Conservation (phyloP, 2,329 filamentous ascomycete species). For the Talaromyces sp. region DNA sequence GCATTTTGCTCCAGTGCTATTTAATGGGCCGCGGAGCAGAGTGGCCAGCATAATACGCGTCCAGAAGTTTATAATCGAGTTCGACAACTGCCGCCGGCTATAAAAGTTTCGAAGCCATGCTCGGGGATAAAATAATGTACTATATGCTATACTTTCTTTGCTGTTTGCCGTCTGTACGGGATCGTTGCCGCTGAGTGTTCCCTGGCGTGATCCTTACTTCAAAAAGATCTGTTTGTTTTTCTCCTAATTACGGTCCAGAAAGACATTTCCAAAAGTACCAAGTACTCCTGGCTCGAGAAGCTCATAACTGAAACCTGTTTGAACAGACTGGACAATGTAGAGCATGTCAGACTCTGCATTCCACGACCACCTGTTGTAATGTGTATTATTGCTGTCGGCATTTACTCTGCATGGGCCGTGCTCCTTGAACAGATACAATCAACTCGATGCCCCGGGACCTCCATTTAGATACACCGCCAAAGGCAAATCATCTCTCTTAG, state of each 20-base stretch:
- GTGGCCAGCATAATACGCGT: conserved; percentile 44
- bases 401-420: conserved; percentile 42
- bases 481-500: conserved; percentile 40
- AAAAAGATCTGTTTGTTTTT: too few species aligned
- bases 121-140: conserved; percentile 57
- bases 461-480: conserved; percentile 44
- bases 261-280: not conserved
- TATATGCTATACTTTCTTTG: conserved; percentile 50
- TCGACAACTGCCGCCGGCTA: conserved; percentile 44
- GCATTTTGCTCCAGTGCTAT: conserved; percentile 40
- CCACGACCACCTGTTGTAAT: conserved; percentile 52
- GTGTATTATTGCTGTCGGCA: conserved; percentile 39
- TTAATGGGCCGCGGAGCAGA: conserved; percentile 39
- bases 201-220: not conserved
- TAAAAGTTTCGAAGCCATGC: conserved; percentile 62
- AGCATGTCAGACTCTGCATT: conserved; percentile 60
- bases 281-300: conserved; percentile 35
- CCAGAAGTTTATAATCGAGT: conserved; percentile 51
- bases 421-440: conserved; percentile 38
- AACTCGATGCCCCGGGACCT: conserved; percentile 42
- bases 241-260: conserved; percentile 44
- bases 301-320: conserved; percentile 56
- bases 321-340: conserved; percentile 62
- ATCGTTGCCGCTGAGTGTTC: conserved; percentile 20
- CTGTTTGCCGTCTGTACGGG: conserved; percentile 40